These are phyloP conservation scores for Phytopythium ostracodes DNA, from an alignment of 352 stramenopile species.

Conservation along the genomic window DNA sequence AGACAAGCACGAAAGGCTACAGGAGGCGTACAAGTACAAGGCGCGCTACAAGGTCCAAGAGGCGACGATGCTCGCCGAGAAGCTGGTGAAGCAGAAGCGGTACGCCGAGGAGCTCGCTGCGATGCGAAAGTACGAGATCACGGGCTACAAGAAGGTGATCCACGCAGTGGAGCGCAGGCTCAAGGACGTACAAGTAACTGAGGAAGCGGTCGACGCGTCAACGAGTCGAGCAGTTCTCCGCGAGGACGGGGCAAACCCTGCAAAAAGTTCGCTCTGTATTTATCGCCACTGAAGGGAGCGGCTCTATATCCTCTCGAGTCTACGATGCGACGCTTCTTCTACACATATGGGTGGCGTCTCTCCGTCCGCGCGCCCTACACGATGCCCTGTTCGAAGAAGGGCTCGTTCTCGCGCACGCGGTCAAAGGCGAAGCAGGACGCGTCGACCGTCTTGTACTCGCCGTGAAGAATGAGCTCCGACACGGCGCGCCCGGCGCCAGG, in stretches of 20 bases:
- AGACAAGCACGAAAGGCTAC: constrained; percentile 40
- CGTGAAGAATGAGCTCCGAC: constrained; percentile 68
- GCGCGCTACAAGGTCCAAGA: constrained; percentile 35
- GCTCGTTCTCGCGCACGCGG: constrained; percentile 62
- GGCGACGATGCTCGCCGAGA: constrained; percentile 24
- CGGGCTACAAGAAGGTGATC: constrained; percentile 64
- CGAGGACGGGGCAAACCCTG: constrained; percentile 17
- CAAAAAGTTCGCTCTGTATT: constrained; percentile 55
- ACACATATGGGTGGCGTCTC: background rate
- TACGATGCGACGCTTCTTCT: background rate
- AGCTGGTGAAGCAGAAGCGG: constrained; percentile 35
- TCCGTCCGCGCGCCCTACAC: constrained; percentile 38
- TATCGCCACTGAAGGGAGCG: constrained; percentile 37
- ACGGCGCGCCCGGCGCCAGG: constrained; percentile 71
- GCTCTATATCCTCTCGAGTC: background rate
- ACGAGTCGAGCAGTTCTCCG: constrained; percentile 15
- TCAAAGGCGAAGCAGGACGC: constrained; percentile 67
- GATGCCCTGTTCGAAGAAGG: constrained; percentile 72
- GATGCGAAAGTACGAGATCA: constrained; percentile 46
- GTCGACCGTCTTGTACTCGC: constrained; percentile 71
- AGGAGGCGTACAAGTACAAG: constrained; percentile 35
- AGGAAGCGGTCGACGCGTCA: constrained; percentile 16
- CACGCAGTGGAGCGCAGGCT: constrained; percentile 54
- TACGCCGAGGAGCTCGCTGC: constrained; percentile 48
- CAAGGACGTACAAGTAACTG: constrained; percentile 40